A percentile compares a stretch with the other conserved stretches of the same genome.
phyloP scores from a whole-genome alignment of 2,329 filamentous ascomycete species.

The Diaporthe longicolla region DNA sequence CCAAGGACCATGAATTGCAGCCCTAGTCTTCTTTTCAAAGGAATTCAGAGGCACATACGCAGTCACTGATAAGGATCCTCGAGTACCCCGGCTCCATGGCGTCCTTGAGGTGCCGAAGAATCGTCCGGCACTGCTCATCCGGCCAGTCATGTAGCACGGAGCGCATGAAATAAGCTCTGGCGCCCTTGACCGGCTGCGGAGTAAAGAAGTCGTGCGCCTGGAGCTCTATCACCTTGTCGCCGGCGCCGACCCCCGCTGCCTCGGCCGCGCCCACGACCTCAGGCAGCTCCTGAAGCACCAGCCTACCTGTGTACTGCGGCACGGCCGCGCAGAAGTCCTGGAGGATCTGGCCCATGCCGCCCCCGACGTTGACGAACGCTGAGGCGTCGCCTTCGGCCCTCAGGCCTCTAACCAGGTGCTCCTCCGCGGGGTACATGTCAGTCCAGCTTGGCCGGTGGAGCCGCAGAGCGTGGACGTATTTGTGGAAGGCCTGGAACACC shows the following conservation, averaged over 20 bases:
- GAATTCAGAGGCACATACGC: neutral
- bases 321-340: neutral
- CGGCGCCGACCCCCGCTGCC: neutral
- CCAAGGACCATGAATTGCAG: neutral
- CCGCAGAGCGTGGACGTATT: neutral
- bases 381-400: neutral
- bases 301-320: neutral
- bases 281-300: neutral
- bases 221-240: neutral
- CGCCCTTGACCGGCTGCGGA: neutral
- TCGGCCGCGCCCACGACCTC: neutral
- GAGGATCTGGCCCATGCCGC: constrained; percentile 4
- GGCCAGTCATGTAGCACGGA: constrained; percentile 51
- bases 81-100: neutral
- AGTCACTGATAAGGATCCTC: constrained; percentile 42
- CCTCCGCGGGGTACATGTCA: neutral
- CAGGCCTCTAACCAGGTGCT: neutral
- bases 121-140: constrained; percentile 46
- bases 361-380: neutral
- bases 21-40: neutral
- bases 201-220: neutral
- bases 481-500: constrained; percentile 4
- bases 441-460: neutral
- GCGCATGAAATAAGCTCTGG: neutral
- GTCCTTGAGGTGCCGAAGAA: constrained; percentile 43